Evolutionary conservation across 1,284 basidiomycete species (phyloP).

Genomic region (Sanguinoderma infundibulare): DNA sequence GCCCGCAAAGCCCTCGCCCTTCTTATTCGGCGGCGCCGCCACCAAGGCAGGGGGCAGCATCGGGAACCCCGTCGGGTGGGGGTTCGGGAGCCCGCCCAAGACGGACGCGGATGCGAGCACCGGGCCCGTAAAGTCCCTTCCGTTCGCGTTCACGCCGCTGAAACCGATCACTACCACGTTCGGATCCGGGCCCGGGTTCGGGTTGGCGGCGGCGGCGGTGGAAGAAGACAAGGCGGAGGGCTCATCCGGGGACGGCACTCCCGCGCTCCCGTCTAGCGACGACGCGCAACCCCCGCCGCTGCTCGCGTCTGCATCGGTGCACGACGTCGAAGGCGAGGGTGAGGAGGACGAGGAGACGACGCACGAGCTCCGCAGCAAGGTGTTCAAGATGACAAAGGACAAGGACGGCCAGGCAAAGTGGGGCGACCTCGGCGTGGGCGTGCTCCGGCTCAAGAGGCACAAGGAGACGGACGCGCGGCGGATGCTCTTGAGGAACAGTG

Average conservation of each 20-base stretch:
- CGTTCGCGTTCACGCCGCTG: constrained; percentile 10
- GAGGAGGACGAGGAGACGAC: constrained; percentile 84
- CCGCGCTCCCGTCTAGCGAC: constrained; percentile 42
- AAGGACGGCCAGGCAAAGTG: constrained; percentile 56
- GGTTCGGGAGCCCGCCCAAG: constrained; percentile 50
- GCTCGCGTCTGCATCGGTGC: constrained; percentile 44
- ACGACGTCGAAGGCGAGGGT: constrained; percentile 76
- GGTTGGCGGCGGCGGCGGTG: constrained; percentile 24
- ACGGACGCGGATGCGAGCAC: constrained; percentile 19
- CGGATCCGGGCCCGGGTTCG: constrained; percentile 22
- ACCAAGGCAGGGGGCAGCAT: constrained; percentile 45
- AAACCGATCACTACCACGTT: too few relatives aligned
- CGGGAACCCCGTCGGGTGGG: constrained; percentile 63
- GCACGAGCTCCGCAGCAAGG: constrained; percentile 64
- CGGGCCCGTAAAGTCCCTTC: constrained; percentile 27
- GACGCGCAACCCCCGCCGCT: constrained; percentile 36
- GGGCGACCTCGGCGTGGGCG: constrained; percentile 64
- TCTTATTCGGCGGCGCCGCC: constrained; percentile 14
- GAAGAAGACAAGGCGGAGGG: constrained; percentile 30
- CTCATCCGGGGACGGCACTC: constrained; percentile 31
- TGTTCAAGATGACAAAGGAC: constrained; percentile 60
- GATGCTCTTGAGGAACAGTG: constrained; percentile 69
- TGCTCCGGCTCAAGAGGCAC: constrained; percentile 73
- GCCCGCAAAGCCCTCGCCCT: constrained; percentile 16
- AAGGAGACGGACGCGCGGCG: constrained; percentile 60